Base-by-base conservation (phyloP, 768 basidiomycete species). In the Mrakia hoshinonis region DNA sequence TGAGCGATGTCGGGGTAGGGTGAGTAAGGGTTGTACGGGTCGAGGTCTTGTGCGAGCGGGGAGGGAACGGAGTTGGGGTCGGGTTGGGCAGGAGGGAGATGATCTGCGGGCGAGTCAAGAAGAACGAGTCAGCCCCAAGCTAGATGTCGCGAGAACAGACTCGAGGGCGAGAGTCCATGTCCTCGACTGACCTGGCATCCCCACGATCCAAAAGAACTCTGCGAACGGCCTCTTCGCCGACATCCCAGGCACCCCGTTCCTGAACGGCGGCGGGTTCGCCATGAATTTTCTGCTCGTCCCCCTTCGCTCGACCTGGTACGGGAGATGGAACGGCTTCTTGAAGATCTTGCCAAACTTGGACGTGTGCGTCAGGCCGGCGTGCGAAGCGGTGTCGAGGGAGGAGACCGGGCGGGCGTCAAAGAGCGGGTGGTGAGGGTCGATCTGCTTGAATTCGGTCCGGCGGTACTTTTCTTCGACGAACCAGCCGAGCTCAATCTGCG, bases 131-230 rank as follows among this genome's bases (percentile, higher is more conserved):
- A n/a, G n/a, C n/a, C n/a, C n/a, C 29, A 4, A 52, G 51, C 15
- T n/a, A 5, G n/a, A 52, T 20, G 4, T 51, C 11, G 49, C 20
- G 49, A n/a, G n/a, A n/a, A n/a, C n/a, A n/a, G n/a, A n/a, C 11
- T 51, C 49, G 49, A 52, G 51, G 11, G n/a, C 51, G n/a, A 9
- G n/a, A 26, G 29, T n/a, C n/a, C 10, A 24, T 9, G n/a, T 24
- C n/a, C 7, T n/a, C 4, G 12, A 52, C 51, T n/a, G 51, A 52
- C 51, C 51, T 52, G 51, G 51, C 1, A 11, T 3, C 12, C 51
- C 51, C 51, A 52, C 51, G 51, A 52, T 52, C 51, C 51, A 52
- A 29, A 52, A 52, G 51, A 52, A 52, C 51, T 52, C 51, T 24
- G 51, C 51, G n/a, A 52, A 52, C 51, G 51, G 51, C 18, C 51